Evolutionary conservation across 2,329 filamentous ascomycete species (phyloP), one percentile per base, ranked within the genome.

Genomic region (Botrytis tulipae): DNA sequence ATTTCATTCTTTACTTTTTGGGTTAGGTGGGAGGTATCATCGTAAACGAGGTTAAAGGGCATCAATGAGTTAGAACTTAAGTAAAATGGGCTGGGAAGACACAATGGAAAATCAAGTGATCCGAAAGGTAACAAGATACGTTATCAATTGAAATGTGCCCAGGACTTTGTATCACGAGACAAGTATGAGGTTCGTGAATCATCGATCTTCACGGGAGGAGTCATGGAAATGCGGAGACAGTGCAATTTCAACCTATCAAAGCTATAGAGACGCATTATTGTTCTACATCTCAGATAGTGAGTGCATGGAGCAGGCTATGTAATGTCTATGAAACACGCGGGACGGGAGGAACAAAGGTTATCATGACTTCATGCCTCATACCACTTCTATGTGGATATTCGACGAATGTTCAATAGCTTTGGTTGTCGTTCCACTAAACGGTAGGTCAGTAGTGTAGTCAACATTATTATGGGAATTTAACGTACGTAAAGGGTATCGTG

Each of bases 401-500:
- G 25, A 10, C 7, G 18, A 18, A 32, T 18, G n/a, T 10, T 72
- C n/a, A 72, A 46, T 72, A 72, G 40, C 48, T 59, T 60, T 68
- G 40, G 25, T 40, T 57, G 40, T 68, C 40, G 16, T 72, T 68
- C 70, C 70, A 72, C 70, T 72, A 48, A 5, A 22, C 37, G 16
- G 8, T 14, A 29, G 57, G 29, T 59, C 12, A 40, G 10, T 54
- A 32, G 2, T 54, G 35, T 66, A 25, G 29, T 7, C 16, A 51
- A 51, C 12, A 25, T 5, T 22, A 16, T 32, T 7, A 29, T 61
- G 22, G 4, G 57, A 12, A 20, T 40, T 6, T 29, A 44, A 60
- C 70, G 32, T 60, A 68, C 62, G 77, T 87, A 87, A 22, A 84
- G 75, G 22, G 86, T 88, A 20, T 86, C 84, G 32, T 83, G 81